Percentiles rank a stretch among this genome's conserved stretches.
These are phyloP conservation scores for Neoscytalidium dimidiatum DNA, from an alignment of 2,329 filamentous ascomycete genomes.

Conservation along the genomic window DNA sequence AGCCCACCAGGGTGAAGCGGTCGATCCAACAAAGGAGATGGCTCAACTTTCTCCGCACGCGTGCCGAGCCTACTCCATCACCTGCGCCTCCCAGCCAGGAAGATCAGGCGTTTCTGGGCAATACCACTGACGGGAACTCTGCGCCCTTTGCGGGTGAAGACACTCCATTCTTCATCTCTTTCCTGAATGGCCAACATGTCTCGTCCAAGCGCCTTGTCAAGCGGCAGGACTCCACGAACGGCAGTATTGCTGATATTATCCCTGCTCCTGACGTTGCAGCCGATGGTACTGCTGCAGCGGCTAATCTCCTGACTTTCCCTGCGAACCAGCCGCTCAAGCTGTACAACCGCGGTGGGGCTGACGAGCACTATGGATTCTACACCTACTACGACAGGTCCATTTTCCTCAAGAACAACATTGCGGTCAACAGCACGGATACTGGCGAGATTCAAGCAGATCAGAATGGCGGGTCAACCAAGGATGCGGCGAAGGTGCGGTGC, in stretches of 20 bases:
- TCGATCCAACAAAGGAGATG: constrained; percentile 31
- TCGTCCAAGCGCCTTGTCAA: constrained; percentile 35
- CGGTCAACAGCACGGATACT: constrained; percentile 38
- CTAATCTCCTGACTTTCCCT: constrained; percentile 70
- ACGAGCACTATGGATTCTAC: constrained; percentile 94
- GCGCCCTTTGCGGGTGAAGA: constrained; percentile 77
- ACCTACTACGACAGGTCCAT: constrained; percentile 87
- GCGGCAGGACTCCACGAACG: constrained; percentile 29
- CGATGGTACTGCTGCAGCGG: constrained; percentile 73
- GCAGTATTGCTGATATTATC: constrained; percentile 56
- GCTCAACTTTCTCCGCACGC: constrained; percentile 31
- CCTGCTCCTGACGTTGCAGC: constrained; percentile 63
- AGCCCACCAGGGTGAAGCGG: constrained; percentile 31
- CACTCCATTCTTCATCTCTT: constrained; percentile 84
- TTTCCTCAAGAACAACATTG: constrained; percentile 68
- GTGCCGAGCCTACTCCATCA: constrained; percentile 43
- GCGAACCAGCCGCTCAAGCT: constrained; percentile 75
- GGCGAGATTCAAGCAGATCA: constrained; percentile 47
- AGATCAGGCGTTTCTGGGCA: constrained; percentile 81
- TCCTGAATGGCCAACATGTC: constrained; percentile 51
- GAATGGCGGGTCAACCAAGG: constrained; percentile 52
- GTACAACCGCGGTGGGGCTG: constrained; percentile 76
- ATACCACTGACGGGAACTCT: constrained; percentile 76
- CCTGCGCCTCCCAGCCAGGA: constrained; percentile 62
- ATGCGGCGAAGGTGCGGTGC: constrained; percentile 52